Evolutionary conservation across 2,329 filamentous ascomycete genomes (phyloP).

Genomic region (Trichoderma atroviride): DNA sequence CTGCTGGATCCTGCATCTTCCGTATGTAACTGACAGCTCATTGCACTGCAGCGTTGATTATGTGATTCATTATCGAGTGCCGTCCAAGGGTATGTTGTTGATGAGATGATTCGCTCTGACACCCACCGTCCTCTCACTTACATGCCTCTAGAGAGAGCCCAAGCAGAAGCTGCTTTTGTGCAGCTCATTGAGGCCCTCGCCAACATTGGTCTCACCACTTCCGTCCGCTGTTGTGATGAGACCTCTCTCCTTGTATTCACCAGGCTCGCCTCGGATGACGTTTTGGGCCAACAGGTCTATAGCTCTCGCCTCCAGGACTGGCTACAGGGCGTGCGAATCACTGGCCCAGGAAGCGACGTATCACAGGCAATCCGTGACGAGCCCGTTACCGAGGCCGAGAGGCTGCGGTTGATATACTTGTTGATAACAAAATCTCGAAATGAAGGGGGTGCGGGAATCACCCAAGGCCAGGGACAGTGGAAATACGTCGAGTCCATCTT

Average conservation of each 20-base stretch:
- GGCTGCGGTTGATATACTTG: conserved; percentile 83
- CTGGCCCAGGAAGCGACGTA: conserved; percentile 74
- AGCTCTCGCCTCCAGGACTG: conserved; percentile 89
- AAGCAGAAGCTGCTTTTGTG: conserved; percentile 75
- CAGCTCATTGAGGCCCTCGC: conserved; percentile 76
- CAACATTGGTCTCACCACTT: conserved; percentile 78
- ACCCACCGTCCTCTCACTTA: not conserved
- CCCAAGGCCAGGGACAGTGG: conserved; percentile 69
- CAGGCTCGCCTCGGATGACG: conserved; percentile 72
- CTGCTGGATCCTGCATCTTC: not conserved
- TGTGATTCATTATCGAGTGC: conserved; percentile 78
- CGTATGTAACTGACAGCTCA: not conserved
- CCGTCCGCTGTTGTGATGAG: conserved; percentile 79
- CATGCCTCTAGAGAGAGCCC: conserved; percentile 58
- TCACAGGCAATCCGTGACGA: conserved; percentile 68
- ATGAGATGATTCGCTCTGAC: not conserved
- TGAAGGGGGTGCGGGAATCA: conserved; percentile 79
- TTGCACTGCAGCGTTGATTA: conserved; percentile 70
- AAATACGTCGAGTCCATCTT: conserved; percentile 73
- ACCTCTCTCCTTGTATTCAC: conserved; percentile 81
- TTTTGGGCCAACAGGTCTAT: conserved; percentile 80
- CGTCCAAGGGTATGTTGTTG: conserved; percentile 60
- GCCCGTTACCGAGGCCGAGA: conserved; percentile 83
- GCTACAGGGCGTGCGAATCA: conserved; percentile 82
- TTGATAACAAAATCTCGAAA: conserved; percentile 74